phyloP scores from a whole-genome alignment of 495 filamentous ascomycete species.

The Mytilinidion resinicola region DNA sequence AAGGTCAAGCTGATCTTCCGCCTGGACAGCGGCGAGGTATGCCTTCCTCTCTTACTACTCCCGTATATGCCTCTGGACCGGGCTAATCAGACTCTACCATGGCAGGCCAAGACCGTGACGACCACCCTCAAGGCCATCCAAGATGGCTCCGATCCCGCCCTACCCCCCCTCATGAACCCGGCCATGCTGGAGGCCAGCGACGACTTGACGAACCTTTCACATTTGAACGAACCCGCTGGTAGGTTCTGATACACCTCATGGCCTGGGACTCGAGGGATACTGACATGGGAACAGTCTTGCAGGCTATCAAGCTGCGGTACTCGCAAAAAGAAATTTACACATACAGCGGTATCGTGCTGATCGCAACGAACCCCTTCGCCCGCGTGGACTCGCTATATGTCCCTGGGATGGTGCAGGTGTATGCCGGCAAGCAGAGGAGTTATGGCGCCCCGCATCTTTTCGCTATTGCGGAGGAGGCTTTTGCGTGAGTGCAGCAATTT shows the following conservation, averaged over 20 bases:
- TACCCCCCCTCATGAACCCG: conserved; percentile 96
- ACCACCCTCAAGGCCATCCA: conserved; percentile 75
- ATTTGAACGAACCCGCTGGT: conserved; percentile 98
- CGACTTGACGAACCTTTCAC: conserved; percentile 93
- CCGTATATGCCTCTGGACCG: background rate
- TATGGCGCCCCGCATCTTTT: conserved; percentile 97
- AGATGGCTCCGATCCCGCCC: conserved; percentile 58
- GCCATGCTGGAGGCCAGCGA: conserved; percentile 98
- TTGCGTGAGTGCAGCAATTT: conserved; percentile 61
- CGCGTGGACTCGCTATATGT: conserved; percentile 97
- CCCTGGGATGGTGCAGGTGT: conserved; percentile 98
- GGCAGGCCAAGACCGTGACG: conserved; percentile 69
- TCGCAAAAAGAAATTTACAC: conserved; percentile 99
- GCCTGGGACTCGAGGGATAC: conserved; percentile 5
- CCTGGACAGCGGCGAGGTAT: conserved; percentile 89
- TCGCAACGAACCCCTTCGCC: conserved; percentile 97
- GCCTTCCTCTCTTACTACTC: background rate
- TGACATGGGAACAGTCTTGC: conserved; percentile 59
- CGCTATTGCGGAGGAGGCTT: conserved; percentile 97
- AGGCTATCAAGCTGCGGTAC: conserved; percentile 97
- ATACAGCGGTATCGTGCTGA: conserved; percentile 97
- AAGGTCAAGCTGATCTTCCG: conserved; percentile 81
- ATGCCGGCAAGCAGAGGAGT: conserved; percentile 92
- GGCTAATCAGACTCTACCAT: conserved; percentile 20
- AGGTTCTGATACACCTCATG: conserved; percentile 23